Percentiles rank a stretch among this genome's conserved stretches.
Evolutionary conservation across 1,139 yeast species (phyloP).

Genomic region (Kodamaea fungicola): DNA sequence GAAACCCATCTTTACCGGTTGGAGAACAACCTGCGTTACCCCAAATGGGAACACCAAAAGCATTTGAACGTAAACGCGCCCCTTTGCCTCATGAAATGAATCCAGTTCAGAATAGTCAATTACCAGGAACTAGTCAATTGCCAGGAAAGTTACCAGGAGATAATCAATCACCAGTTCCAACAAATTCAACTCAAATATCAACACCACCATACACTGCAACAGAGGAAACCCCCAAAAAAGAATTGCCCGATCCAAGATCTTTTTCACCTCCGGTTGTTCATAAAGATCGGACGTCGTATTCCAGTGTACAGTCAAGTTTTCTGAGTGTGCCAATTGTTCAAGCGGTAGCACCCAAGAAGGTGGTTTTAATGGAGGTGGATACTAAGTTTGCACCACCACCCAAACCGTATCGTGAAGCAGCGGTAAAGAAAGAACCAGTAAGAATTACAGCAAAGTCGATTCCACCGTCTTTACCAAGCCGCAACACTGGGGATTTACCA

Average conservation of each 20-base stretch:
- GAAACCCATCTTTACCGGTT: no score
- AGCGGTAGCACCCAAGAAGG: constrained; percentile 5
- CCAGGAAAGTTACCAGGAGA: no score
- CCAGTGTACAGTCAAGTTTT: constrained; percentile 3
- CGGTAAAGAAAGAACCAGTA: background rate
- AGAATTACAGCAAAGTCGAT: no score
- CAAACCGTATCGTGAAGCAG: constrained; percentile 15
- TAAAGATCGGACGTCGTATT: constrained; percentile 8
- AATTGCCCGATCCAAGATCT: constrained; percentile 12
- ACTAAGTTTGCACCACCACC: constrained; percentile 28
- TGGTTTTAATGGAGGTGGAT: constrained; percentile 24
- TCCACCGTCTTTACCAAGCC: no score
- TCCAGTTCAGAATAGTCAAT: background rate
- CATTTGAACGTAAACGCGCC: background rate
- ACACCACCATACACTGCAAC: background rate
- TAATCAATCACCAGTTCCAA: constrained; percentile 1
- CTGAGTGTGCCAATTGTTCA: constrained; percentile 3
- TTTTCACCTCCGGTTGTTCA: constrained; percentile 14
- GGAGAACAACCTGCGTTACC: no score
- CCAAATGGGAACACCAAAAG: background rate
- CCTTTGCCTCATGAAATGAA: constrained; percentile 1
- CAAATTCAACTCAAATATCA: constrained; percentile 1
- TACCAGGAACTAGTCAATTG: no score
- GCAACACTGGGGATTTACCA: no score
- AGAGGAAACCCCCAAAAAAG: constrained; percentile 5